phyloP scores from a whole-genome alignment of 345 rosid species.

The Abelmoschus esculentus region DNA sequence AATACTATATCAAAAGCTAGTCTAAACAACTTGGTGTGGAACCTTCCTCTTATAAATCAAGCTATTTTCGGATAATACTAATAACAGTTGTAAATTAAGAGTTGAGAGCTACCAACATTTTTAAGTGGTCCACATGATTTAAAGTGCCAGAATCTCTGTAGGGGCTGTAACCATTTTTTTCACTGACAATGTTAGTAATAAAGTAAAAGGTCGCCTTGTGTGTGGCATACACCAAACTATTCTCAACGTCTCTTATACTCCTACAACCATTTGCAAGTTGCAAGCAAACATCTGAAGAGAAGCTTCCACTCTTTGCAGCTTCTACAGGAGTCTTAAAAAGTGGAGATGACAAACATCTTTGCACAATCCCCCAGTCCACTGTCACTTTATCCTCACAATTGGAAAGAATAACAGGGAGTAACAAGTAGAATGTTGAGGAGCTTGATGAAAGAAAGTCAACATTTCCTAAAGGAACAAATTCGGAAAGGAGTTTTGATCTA shows the following conservation, averaged over 20 bases:
- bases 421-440: conserved; percentile 58
- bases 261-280: conserved; percentile 59
- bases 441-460: conserved; percentile 25
- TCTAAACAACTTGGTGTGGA: background rate
- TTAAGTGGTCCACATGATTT: conserved; percentile 45
- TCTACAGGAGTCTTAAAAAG: conserved; percentile 40
- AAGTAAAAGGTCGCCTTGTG: conserved; percentile 58
- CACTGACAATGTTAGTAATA: conserved; percentile 33
- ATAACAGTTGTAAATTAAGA: background rate
- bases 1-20: background rate
- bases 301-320: conserved; percentile 19
- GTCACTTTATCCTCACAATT: conserved; percentile 23
- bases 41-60: conserved; percentile 13
- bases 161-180: conserved; percentile 45
- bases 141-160: conserved; percentile 26
- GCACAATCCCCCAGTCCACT: conserved; percentile 59
- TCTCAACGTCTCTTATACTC: conserved; percentile 45
- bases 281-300: conserved; percentile 26
- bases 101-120: conserved; percentile 45
- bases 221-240: conserved; percentile 62
- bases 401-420: conserved; percentile 56
- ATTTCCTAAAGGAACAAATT: conserved; percentile 50
- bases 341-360: conserved; percentile 75
- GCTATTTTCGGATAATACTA: conserved; percentile 4
- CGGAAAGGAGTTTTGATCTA: conserved; percentile 41